A percentile compares a stretch with the other conserved stretches of the same genome.
Evolutionary conservation across 1,284 basidiomycete species (phyloP).

Genomic region (Coniferiporia weirii): DNA sequence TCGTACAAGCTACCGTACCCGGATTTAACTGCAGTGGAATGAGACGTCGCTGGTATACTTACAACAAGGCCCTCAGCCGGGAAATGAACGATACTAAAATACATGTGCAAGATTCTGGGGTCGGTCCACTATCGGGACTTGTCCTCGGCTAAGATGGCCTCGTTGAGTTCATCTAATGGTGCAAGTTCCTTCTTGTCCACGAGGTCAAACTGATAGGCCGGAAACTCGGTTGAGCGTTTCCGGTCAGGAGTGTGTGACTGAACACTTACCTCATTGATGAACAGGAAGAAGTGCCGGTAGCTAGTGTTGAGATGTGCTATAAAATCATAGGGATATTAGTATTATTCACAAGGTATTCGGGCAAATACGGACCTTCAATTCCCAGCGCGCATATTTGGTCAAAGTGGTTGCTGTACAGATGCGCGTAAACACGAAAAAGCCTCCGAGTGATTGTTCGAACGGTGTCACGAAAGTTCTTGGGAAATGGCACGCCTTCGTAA

Average conservation of each 20-base stretch:
- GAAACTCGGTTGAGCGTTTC: not conserved
- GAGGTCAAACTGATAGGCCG: constrained; percentile 74
- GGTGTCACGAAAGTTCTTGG: constrained; percentile 85
- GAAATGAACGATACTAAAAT: not conserved
- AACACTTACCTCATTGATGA: constrained; percentile 81
- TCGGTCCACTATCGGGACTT: constrained; percentile 42
- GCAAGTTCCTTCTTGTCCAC: constrained; percentile 96
- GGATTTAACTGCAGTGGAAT: no score
- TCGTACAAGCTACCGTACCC: no score
- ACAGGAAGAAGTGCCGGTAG: constrained; percentile 97
- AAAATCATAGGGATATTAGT: constrained; percentile 20
- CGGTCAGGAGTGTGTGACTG: not conserved
- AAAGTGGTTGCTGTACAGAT: constrained; percentile 99
- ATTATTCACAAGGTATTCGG: not conserved
- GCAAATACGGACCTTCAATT: constrained; percentile 75
- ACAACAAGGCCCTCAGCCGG: not conserved
- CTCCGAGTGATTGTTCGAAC: constrained; percentile 91
- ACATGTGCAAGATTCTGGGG: not conserved
- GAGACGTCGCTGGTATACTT: not conserved
- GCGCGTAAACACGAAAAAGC: constrained; percentile 95
- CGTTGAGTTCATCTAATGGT: constrained; percentile 94
- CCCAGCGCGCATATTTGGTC: constrained; percentile 98
- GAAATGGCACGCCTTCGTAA: constrained; percentile 80
- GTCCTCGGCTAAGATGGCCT: constrained; percentile 87
- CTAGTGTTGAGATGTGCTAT: constrained; percentile 97